phyloP scores from a whole-genome alignment of 208 protist species.

The Wallacemonas sp. region DNA sequence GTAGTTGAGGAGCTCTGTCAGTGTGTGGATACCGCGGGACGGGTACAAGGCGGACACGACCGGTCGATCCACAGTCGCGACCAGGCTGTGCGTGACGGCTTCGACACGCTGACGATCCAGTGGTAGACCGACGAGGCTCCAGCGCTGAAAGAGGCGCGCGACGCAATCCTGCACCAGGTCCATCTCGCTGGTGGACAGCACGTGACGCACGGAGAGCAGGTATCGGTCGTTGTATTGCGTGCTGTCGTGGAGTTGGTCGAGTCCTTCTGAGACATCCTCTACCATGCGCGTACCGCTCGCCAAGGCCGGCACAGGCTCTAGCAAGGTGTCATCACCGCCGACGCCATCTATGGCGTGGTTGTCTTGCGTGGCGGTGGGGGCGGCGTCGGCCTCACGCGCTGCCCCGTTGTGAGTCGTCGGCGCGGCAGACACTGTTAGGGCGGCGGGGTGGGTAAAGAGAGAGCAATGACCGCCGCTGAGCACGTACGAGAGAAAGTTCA shows the following conservation, averaged over 20 bases:
- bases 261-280: constrained; percentile 59
- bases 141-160: constrained; percentile 50
- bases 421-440: no score
- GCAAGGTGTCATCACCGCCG: no score
- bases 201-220: constrained; percentile 53
- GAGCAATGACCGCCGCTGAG: constrained; percentile 85
- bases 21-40: constrained; percentile 48
- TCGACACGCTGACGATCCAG: constrained; percentile 67
- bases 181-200: constrained; percentile 56
- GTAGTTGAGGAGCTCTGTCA: constrained; percentile 75
- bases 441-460: constrained; percentile 36
- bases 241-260: constrained; percentile 56
- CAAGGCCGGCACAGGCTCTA: not conserved
- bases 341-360: not conserved
- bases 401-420: no score
- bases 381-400: not conserved
- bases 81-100: constrained; percentile 37
- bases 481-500: constrained; percentile 61
- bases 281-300: constrained; percentile 65
- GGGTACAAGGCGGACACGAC: constrained; percentile 79
- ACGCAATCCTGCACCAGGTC: constrained; percentile 72
- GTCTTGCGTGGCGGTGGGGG: no score
- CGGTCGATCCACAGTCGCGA: constrained; percentile 47
- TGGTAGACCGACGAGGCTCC: constrained; percentile 41
- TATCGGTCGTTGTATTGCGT: constrained; percentile 66